Evolutionary conservation across 306 rosid species (phyloP), one percentile per base, ranked within the genome.

Genomic region (Datisca glomerata): DNA sequence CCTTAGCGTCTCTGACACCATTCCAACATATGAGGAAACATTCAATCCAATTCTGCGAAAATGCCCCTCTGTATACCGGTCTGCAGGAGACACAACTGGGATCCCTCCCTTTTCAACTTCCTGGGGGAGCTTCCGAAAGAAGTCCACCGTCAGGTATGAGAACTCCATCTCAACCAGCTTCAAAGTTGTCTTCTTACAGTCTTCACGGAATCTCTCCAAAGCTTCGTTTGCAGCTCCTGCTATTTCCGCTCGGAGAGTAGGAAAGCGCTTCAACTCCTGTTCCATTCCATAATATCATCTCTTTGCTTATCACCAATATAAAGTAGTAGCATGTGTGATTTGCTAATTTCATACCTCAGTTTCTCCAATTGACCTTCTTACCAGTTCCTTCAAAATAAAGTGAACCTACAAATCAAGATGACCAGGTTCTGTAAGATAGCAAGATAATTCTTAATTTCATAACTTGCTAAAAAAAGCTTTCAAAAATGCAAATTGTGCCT

Each of bases 151-250:
- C 16, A 72, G 56, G 45, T 72, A 72, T 5, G 80, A 45, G 17
- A 75, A 59, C 33, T 72, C 75, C 75, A 72, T 67, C 50, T 63
- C 75, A 29, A 72, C 75, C 58, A 72, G 46, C 38, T 66, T 51
- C 47, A 72, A 32, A 33, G 70, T 64, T 10, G 71, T 63, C 64
- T 51, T 63, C 54, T 51, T 72, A 46, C 79, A 51, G 41, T 67
- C 75, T 24, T 67, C 79, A 11, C 75, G 70, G 37, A 67, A 63
- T 41, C 74, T 56, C 68, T 67, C 79, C 51, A 72, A 47, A 8
- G 79, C 68, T 63, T 63, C 74, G 19, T 43, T 31, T 9, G 79
- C 68, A 14, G 71, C 74, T 29, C 43, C 53, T 18, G 65, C 67
- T 53, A 72, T 28, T 59, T 58, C 71, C 13, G 61, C 62, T 51